A percentile compares a stretch with the other conserved stretches of the same genome.
Evolutionary conservation across 2,329 filamentous ascomycete genomes (phyloP).

Genomic region (Alternaria gaisen): DNA sequence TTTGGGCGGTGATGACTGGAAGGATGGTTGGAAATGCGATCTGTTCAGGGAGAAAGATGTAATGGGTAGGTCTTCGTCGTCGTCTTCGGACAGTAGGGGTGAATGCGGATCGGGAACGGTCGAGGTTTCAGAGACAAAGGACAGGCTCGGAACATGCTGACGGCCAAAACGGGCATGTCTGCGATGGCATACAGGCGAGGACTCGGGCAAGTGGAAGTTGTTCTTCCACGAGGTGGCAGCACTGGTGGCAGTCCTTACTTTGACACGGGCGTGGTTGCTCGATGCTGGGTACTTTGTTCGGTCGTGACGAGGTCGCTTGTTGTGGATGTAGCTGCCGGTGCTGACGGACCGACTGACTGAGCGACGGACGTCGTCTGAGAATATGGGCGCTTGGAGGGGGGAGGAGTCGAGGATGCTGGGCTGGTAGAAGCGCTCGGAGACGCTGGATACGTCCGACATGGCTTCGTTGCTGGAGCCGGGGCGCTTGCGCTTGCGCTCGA

Average conservation of each 20-base stretch:
- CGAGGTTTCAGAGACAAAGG: constrained; percentile 78
- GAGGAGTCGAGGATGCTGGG: constrained; percentile 79
- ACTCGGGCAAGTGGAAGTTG: constrained; percentile 79
- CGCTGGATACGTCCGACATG: constrained; percentile 84
- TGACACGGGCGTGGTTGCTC: constrained; percentile 72
- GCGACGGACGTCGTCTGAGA: constrained; percentile 78
- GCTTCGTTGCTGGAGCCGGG: constrained; percentile 73
- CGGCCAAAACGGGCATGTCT: constrained; percentile 76
- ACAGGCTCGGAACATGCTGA: constrained; percentile 75
- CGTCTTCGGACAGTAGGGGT: constrained; percentile 75
- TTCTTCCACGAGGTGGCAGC: constrained; percentile 75
- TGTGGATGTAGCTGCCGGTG: constrained; percentile 51
- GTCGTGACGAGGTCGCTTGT: constrained; percentile 48
- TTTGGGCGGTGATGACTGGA: constrained; percentile 64
- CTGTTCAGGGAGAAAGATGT: constrained; percentile 72
- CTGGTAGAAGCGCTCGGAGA: constrained; percentile 79
- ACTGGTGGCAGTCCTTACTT: constrained; percentile 67
- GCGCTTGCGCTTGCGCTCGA: constrained; percentile 78
- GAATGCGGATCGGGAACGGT: constrained; percentile 70
- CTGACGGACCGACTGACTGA: constrained; percentile 66
- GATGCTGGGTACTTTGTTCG: constrained; percentile 51
- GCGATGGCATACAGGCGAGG: constrained; percentile 82
- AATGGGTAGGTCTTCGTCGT: constrained; percentile 80
- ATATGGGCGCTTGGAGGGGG: constrained; percentile 81
- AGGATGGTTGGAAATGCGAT: constrained; percentile 73